Conservation (phyloP, 2,329 filamentous ascomycete species). For the Botryotinia calthae region DNA sequence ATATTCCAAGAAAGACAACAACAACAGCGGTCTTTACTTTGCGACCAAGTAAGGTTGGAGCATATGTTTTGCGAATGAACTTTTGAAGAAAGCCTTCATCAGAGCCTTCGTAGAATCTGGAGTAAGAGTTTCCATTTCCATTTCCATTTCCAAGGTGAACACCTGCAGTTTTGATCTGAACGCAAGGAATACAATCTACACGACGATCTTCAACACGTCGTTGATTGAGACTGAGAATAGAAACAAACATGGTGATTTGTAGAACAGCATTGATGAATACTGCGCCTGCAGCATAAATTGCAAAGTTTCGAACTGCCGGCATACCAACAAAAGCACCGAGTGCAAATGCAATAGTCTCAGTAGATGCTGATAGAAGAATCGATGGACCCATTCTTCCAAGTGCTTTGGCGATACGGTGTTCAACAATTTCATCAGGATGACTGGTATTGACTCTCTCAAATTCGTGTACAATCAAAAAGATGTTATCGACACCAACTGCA, state of each 20-base stretch:
- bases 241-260: conserved; percentile 95
- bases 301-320: conserved; percentile 97
- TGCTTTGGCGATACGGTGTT: conserved; percentile 80
- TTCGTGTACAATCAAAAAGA: conserved; percentile 97
- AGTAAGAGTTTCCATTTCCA: conserved; percentile 55
- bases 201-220: conserved; percentile 82
- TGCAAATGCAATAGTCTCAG: conserved; percentile 90
- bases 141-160: conserved; percentile 63
- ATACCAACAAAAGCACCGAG: conserved; percentile 93
- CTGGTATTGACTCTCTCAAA: conserved; percentile 93
- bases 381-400: conserved; percentile 97
- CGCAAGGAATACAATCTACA: conserved; percentile 88
- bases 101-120: conserved; percentile 50
- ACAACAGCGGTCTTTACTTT: conserved; percentile 76
- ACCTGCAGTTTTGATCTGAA: conserved; percentile 73
- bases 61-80: conserved; percentile 89
- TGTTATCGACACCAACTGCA: conserved; percentile 96
- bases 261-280: conserved; percentile 97
- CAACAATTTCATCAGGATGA: conserved; percentile 83
- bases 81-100: conserved; percentile 81
- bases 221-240: conserved; percentile 88
- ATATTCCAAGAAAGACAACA: conserved; percentile 79
- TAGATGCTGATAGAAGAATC: conserved; percentile 90
- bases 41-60: conserved; percentile 74
- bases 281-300: conserved; percentile 90